Evolutionary conservation across 2,329 filamentous ascomycete species (phyloP), one percentile per base, ranked within the genome.

Genomic region (Calonectria naviculata): DNA sequence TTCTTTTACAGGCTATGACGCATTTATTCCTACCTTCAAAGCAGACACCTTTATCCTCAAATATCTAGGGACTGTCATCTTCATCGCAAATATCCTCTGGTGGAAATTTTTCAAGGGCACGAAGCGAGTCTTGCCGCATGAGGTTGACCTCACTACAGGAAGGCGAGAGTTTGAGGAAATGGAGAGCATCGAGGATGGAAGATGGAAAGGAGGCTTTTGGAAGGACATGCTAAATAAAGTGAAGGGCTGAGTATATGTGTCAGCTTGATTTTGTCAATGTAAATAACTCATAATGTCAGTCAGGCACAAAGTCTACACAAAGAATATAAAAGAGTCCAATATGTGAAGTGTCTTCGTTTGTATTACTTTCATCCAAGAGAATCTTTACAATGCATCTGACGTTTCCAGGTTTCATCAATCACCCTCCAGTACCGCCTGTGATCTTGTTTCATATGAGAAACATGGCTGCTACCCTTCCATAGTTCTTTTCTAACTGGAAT

Each of bases 81-180:
- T 81, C 78, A 84, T 90, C 47, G 88, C 90, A 85, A 89, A 93
- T 65, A 87, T 89, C 4, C 73, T 91, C 4, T 91, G 91, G 15
- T 93, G 91, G 90, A 94, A 93, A 80, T 38, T 90, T 0, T 70
- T 87, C 71, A 89, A 92, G 78, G 86, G 84, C 77, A 92, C 90
- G 0, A 89, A 88, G 73, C 46, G n/a, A 3, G 85, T 85, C 72
- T 80, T 86, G 38, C 85, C 81, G 56, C 83, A 88, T 0, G 80
- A 87, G 29, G 86, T 89, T 4, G 91, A 93, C 80, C 78, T 93
- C 44, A 78, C 85, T 15, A 87, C 87, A 13, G 90, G 89, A 65
- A 79, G 91, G 31, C 76, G 73, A 24, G 62, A 75, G 26, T 75
- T 68, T 41, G 68, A 75, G 31, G 74, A 75, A 52, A 52, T 41